Evolutionary conservation across 306 rosid species (phyloP), one percentile per base, ranked within the genome.

Genomic region (Urtica urens): DNA sequence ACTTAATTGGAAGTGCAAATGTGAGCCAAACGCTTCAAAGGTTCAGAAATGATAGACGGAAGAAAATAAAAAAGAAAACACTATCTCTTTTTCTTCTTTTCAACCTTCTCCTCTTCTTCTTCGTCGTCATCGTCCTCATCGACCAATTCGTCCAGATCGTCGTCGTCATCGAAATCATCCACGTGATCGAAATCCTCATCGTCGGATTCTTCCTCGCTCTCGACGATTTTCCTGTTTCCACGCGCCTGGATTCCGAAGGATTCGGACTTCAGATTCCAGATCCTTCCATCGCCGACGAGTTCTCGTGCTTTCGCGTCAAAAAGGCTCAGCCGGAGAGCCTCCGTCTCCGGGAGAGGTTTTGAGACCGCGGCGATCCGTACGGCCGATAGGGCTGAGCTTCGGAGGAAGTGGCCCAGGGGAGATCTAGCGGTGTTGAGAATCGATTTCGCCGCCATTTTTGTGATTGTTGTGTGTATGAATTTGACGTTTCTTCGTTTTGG

Each of bases 401-500:
- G 57, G 17, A 69, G 27, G 38, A 69, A 37, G 31, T 63, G 24
- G n/a, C n/a, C n/a, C 39, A 69, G 46, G 3, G 75, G 39, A 6
- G 62, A n/a, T 47, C 58, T 69, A 37, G 50, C 28, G 28, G 62
- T 29, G 11, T 51, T 57, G 54, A 47, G 53, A 26, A 69, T 40
- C 53, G 16, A 17, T 60, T 50, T 69, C 54, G 70, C 46, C 2
- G 70, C 75, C 75, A 69, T 69, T 57, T 43, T 42, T 26, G 3
- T 3, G 30, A 26, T n/a, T n/a, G n/a, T n/a, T n/a, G n/a, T n/a
- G n/a, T n/a, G n/a, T n/a, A n/a, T n/a, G n/a, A n/a, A n/a, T n/a
- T n/a, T n/a, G n/a, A n/a, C n/a, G n/a, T n/a, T n/a, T n/a, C n/a
- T n/a, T n/a, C n/a, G n/a, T n/a, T n/a, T n/a, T n/a, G n/a, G n/a